These are phyloP conservation scores for Pulveroboletus sp. DNA, from an alignment of 768 basidiomycete species.

Conservation along the genomic window DNA sequence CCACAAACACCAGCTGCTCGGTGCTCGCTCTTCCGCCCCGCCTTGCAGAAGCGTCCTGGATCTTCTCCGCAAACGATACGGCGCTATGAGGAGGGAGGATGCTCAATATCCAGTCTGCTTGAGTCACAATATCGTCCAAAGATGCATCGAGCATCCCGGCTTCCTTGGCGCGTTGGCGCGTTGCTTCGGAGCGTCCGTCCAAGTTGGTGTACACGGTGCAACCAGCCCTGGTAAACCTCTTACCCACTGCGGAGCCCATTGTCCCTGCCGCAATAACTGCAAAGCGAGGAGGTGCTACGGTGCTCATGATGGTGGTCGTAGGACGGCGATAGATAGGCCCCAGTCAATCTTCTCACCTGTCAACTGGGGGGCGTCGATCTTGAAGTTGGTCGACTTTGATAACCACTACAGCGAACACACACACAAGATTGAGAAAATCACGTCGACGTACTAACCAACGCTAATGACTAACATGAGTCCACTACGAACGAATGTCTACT, in stretches of 20 bases:
- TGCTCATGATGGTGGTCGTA: conserved; percentile 14
- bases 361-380: too few relatives aligned
- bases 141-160: conserved; percentile 48
- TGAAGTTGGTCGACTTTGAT: too few relatives aligned
- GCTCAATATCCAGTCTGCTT: conserved; percentile 48
- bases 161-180: conserved; percentile 46
- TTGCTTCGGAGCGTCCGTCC: conserved; percentile 50
- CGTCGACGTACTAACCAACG: too few relatives aligned
- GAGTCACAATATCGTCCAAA: conserved; percentile 34
- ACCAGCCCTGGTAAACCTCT: conserved; percentile 42
- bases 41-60: conserved; percentile 7
- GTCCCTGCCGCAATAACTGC: conserved; percentile 54
- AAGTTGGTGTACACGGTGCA: too few relatives aligned
- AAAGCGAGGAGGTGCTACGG: conserved; percentile 26
- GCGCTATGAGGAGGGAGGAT: conserved; percentile 60
- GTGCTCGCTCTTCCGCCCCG: background rate
- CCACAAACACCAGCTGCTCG: conserved; percentile 40
- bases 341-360: conserved; percentile 3
- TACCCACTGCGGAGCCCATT: conserved; percentile 62
- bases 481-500: too few relatives aligned
- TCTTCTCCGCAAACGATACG: conserved; percentile 39
- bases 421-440: too few relatives aligned
- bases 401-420: too few relatives aligned
- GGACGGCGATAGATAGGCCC: conserved; percentile 11
- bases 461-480: too few relatives aligned